Evolutionary conservation across 2,329 filamentous ascomycete genomes (phyloP).

Genomic region (Monilinia laxa): DNA sequence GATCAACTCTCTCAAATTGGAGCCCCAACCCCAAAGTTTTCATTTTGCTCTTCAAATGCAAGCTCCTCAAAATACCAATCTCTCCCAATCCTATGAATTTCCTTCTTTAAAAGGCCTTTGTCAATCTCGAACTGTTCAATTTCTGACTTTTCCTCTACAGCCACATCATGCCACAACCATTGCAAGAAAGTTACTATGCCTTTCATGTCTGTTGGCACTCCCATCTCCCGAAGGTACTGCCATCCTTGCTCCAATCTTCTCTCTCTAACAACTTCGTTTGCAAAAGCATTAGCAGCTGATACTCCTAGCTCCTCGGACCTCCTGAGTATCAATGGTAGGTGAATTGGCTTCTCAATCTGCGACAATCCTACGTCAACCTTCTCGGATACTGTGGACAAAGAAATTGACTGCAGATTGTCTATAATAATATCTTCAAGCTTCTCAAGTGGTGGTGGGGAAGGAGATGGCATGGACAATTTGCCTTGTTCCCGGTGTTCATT

Average conservation of each 20-base stretch:
- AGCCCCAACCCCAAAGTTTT: slow-evolving; percentile 3
- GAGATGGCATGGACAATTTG: not conserved
- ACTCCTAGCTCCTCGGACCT: not conserved
- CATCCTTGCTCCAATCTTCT: slow-evolving; percentile 29
- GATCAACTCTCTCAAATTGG: no score
- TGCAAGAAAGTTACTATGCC: not conserved
- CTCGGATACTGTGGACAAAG: not conserved
- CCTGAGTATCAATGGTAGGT: not conserved
- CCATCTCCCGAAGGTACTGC: slow-evolving; percentile 10
- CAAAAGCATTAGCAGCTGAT: slow-evolving; percentile 27
- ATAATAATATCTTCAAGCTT: not conserved
- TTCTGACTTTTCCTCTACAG: not conserved
- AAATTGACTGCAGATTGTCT: not conserved
- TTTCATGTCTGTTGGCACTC: not conserved
- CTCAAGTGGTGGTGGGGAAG: not conserved
- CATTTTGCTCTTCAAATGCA: not conserved
- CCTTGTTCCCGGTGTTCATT: not conserved
- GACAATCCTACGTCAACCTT: not conserved
- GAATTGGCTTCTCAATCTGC: not conserved
- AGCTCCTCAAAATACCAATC: slow-evolving; percentile 16
- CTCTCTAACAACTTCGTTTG: slow-evolving; percentile 24
- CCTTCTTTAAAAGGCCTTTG: not conserved
- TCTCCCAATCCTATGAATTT: not conserved
- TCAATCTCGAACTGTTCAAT: not conserved
- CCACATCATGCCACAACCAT: slow-evolving; percentile 9